These are phyloP conservation scores for Circinella minor DNA, from an alignment of 371 early-diverging fungal species.

Conservation along the genomic window DNA sequence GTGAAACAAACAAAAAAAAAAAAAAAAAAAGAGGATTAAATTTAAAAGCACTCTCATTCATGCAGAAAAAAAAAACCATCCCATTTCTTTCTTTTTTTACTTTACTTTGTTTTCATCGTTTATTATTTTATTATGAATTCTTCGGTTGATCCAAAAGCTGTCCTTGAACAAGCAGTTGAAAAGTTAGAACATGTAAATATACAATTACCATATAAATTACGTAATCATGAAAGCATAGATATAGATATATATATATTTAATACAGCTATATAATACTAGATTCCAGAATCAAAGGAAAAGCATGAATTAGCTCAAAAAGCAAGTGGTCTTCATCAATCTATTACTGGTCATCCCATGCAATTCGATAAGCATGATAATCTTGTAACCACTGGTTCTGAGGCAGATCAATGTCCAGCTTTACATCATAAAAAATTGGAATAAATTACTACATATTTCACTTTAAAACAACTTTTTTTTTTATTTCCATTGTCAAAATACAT, in stretches of 20 bases:
- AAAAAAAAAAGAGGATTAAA: background rate
- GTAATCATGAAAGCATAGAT: too few relatives aligned
- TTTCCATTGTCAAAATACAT: too few relatives aligned
- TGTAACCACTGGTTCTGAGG: constrained; percentile 22
- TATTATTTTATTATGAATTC: constrained; percentile 4
- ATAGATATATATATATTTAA: background rate
- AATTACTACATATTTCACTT: background rate
- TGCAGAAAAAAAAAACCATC: background rate
- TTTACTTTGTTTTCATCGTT: constrained; percentile 5
- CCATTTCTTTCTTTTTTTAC: background rate
- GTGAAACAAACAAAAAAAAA: background rate
- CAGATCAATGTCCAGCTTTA: constrained; percentile 32
- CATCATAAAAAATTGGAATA: constrained; percentile 4
- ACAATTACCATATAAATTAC: too few relatives aligned
- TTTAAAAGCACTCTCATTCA: background rate
- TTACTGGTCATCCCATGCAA: constrained; percentile 35
- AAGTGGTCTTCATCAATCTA: constrained; percentile 26
- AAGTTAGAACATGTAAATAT: constrained; percentile 13
- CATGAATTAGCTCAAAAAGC: constrained; percentile 28
- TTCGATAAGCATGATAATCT: constrained; percentile 35
- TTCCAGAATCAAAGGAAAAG: constrained; percentile 21
- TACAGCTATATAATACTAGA: constrained; percentile 10
- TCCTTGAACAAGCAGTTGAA: constrained; percentile 19
- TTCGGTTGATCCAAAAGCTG: constrained; percentile 11
- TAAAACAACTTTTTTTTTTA: too few relatives aligned